phyloP scores from a whole-genome alignment of 805 yeast species.

The Candida fluviatilis region DNA sequence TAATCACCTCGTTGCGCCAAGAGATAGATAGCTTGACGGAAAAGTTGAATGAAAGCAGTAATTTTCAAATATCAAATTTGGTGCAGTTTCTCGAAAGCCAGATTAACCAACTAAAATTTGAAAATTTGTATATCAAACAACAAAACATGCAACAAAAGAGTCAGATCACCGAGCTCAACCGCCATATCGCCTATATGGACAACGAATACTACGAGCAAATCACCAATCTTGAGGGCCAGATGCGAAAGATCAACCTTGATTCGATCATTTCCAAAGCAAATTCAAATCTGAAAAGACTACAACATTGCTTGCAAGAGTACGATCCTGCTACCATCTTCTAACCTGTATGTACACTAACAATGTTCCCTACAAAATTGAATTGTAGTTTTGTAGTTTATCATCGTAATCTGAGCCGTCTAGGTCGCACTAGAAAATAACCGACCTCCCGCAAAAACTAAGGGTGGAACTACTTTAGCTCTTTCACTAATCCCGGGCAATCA shows the following conservation, averaged over 20 bases:
- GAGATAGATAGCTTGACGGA: conserved; percentile 29
- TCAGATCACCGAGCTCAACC: conserved; percentile 19
- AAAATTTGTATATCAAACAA: conserved; percentile 28
- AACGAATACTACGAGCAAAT: conserved; percentile 13
- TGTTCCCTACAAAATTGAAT: no score
- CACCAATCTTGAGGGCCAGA: conserved; percentile 1
- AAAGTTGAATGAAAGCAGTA: conserved; percentile 11
- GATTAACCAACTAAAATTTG: conserved; percentile 25
- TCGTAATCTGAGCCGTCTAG: no score
- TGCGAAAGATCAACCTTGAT: conserved; percentile 2
- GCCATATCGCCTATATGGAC: conserved; percentile 21
- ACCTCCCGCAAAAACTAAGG: neutral
- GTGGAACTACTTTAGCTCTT: no score
- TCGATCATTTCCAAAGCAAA: conserved; percentile 7
- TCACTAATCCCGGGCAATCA: no score
- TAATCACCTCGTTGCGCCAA: conserved; percentile 23
- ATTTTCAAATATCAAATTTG: conserved; percentile 19
- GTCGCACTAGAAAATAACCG: neutral
- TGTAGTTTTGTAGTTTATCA: no score
- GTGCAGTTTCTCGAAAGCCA: conserved; percentile 30
- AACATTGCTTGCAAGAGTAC: conserved; percentile 12
- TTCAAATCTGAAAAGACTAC: conserved; percentile 6
- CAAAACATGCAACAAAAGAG: conserved; percentile 14
- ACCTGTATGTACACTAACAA: no score
- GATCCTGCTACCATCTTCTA: conserved; percentile 13